Base-by-base conservation (phyloP, 163 green algal genomes). In the Chlorella variabilis region DNA sequence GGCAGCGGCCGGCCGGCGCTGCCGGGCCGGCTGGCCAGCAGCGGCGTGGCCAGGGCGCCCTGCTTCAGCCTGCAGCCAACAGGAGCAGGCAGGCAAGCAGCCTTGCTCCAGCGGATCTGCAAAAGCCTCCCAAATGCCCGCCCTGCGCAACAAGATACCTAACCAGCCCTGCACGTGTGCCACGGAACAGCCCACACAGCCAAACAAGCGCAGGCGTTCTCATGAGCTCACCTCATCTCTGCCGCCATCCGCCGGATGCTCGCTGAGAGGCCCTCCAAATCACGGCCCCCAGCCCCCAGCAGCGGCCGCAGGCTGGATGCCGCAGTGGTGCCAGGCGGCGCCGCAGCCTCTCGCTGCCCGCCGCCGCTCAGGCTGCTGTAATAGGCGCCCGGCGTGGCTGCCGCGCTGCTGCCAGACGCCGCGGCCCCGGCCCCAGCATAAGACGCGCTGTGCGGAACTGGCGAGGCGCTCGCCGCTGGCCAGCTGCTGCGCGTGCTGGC, bases 211-310 rank as follows among this genome's bases (percentile, higher is more conserved):
- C 11, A 36, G 58, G 23, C 27, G 29, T 29, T 38, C 9, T 36
- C 36, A 18, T 33, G 23, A 11, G 38, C 68, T 11, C 68, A 76
- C 68, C 48, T 42, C 70, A 78, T 78, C 71, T 78, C 71, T 29
- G 71, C 71, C 29, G 71, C 71, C 71, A 78, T 25, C 33, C 49
- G 51, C 23, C 49, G 51, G 25, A 78, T 78, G 49, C 71, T 78
- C 49, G 45, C 49, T 4, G 42, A 25, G 31, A 78, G 51, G 11
- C 20, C 20, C 18, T 67, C 49, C 33, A 78, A 36, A 33, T 78
- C 71, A 23, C 61, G 62, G 23, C 49, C 0, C 21, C 70, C 70
- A 48, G 48, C 31, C 31, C 39, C 23, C 39, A 9, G 54, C 54
- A n/a, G 13, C 25, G 20, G 54, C 54, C 7, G 54, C 18, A n/a